phyloP scores from a whole-genome alignment of 176 grass and related monocot species.

The Phyllostachys edulis region DNA sequence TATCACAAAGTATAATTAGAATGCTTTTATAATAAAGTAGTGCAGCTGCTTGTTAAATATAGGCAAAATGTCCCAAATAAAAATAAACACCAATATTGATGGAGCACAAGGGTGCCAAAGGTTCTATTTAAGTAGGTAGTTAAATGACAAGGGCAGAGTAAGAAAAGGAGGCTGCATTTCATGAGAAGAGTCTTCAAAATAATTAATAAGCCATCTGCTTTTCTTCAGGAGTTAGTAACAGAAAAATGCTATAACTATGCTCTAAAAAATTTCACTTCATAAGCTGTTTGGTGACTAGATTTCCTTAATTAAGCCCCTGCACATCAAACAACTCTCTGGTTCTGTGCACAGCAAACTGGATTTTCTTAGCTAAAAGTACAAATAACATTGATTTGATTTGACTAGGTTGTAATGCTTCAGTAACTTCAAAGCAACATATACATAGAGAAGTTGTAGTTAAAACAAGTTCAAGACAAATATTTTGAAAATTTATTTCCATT shows the following conservation, averaged over 20 bases:
- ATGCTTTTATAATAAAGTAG: constrained; percentile 22
- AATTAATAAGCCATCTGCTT: background rate
- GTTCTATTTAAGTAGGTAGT: background rate
- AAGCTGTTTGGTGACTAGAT: background rate
- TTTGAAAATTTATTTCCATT: background rate
- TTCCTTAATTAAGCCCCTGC: background rate
- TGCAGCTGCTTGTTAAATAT: constrained; percentile 7
- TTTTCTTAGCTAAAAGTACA: background rate
- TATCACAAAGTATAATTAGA: constrained; percentile 28
- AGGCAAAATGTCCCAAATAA: background rate
- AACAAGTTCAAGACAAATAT: background rate
- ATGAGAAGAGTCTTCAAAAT: background rate
- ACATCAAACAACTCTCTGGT: background rate
- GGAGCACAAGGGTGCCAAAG: background rate
- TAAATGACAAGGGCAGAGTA: background rate
- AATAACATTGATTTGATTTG: background rate
- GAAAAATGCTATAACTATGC: background rate
- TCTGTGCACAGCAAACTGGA: background rate
- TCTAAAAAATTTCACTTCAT: background rate
- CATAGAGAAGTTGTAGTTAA: background rate
- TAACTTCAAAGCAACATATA: background rate
- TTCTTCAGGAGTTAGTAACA: background rate
- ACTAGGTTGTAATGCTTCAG: background rate
- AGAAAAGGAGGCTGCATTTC: background rate
- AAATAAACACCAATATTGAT: background rate